phyloP scores from a whole-genome alignment of 805 yeast genomes.

The Priceomyces carsonii region DNA sequence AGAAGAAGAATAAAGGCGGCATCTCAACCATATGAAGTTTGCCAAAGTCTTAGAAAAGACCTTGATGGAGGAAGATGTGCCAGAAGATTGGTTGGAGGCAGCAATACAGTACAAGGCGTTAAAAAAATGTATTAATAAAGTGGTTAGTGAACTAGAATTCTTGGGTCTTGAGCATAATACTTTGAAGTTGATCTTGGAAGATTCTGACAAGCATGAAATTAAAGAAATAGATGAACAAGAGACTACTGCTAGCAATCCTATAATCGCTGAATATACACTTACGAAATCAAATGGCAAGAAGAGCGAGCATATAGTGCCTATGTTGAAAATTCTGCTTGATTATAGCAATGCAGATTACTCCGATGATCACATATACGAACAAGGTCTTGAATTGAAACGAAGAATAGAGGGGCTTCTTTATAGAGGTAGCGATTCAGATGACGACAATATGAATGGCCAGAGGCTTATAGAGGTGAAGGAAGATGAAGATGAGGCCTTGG shows the following conservation, averaged over 20 bases:
- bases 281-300: conserved; percentile 24
- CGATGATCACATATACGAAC: conserved; percentile 33
- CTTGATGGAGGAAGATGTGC: conserved; percentile 59
- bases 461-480: conserved; percentile 29
- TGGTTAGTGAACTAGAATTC: conserved; percentile 61
- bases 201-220: conserved; percentile 19
- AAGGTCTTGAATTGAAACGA: conserved; percentile 27
- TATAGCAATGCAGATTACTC: conserved; percentile 25
- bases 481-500: conserved; percentile 24
- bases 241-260: conserved; percentile 36
- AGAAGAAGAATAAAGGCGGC: too few relatives aligned
- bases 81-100: conserved; percentile 64
- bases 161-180: conserved; percentile 57
- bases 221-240: conserved; percentile 35
- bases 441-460: conserved; percentile 7
- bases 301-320: conserved; percentile 33
- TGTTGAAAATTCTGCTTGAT: conserved; percentile 39
- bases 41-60: conserved; percentile 70
- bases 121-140: conserved; percentile 65
- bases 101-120: conserved; percentile 73
- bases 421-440: conserved; percentile 17
- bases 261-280: conserved; percentile 43
- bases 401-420: conserved; percentile 26
- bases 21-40: conserved; percentile 66
- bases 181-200: conserved; percentile 36